Percentiles rank a stretch among this genome's conserved stretches.
Conservation (phyloP, 1,284 basidiomycete species). For the Anthracocystis walkeri region DNA sequence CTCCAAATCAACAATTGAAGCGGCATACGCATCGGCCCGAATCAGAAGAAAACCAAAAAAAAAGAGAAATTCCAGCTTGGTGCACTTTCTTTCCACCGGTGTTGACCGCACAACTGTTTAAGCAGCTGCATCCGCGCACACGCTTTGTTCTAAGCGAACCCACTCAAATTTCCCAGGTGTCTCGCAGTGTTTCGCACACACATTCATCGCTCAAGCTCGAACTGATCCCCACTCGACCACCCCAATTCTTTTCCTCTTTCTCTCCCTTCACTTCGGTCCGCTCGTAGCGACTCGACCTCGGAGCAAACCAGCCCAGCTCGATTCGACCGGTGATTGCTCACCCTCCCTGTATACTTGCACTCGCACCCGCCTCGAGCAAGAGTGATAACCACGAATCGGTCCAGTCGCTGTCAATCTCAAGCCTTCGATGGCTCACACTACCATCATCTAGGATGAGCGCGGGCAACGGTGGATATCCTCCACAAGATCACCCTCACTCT, state of each 20-base stretch:
- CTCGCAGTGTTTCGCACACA: not conserved
- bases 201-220: not conserved
- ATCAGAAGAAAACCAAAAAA: not conserved
- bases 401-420: no score
- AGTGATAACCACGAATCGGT: not conserved
- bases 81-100: not conserved
- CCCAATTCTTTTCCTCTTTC: not conserved
- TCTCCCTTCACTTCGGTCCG: not conserved
- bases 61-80: not conserved
- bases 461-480: constrained; percentile 26
- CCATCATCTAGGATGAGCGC: constrained; percentile 20
- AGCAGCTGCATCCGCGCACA: constrained; percentile 1
- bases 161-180: no score
- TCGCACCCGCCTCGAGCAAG: not conserved
- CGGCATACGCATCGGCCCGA: not conserved
- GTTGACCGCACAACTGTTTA: not conserved
- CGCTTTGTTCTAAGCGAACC: not conserved
- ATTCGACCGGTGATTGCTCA: not conserved
- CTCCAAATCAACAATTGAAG: not conserved
- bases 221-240: not conserved
- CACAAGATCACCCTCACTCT: constrained; percentile 15
- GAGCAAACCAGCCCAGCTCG: not conserved
- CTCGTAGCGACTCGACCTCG: not conserved
- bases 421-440: constrained; percentile 10
- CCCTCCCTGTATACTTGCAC: not conserved